A percentile compares a stretch with the other conserved stretches of the same genome.
Evolutionary conservation across 2,329 filamentous ascomycete genomes (phyloP).

Genomic region (Trichoderma gracile): DNA sequence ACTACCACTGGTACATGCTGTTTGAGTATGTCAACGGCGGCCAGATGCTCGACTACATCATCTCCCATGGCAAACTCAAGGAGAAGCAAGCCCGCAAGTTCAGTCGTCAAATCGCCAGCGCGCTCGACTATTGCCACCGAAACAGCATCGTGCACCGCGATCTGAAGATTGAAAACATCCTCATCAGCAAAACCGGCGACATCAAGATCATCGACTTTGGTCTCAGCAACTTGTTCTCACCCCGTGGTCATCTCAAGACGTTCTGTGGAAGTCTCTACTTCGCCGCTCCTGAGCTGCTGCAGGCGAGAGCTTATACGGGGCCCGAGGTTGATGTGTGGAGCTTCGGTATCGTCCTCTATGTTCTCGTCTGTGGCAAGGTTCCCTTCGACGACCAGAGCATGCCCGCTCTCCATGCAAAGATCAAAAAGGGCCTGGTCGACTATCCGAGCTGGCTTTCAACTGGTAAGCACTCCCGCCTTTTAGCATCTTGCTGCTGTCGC

Average conservation of each 20-base stretch:
- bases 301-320: slow-evolving; percentile 91
- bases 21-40: slow-evolving; percentile 99
- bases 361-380: slow-evolving; percentile 95
- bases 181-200: slow-evolving; percentile 98
- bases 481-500: not conserved
- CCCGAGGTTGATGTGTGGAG: slow-evolving; percentile 99
- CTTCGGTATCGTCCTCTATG: slow-evolving; percentile 96
- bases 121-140: slow-evolving; percentile 93
- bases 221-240: slow-evolving; percentile 92
- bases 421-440: slow-evolving; percentile 94
- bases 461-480: slow-evolving; percentile 59
- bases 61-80: slow-evolving; percentile 94
- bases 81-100: slow-evolving; percentile 99
- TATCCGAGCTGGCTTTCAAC: slow-evolving; percentile 91
- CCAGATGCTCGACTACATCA: slow-evolving; percentile 99
- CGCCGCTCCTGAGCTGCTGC: slow-evolving; percentile 89
- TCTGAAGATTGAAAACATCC: slow-evolving; percentile 97
- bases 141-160: slow-evolving; percentile 98
- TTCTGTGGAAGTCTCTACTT: slow-evolving; percentile 98
- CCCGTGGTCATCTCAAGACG: slow-evolving; percentile 82
- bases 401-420: slow-evolving; percentile 96
- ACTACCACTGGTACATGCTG: slow-evolving; percentile 99
- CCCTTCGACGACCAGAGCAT: slow-evolving; percentile 99
- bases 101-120: slow-evolving; percentile 93
- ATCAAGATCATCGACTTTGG: slow-evolving; percentile 99